Evolutionary conservation across 78 protist species (phyloP), one percentile per base, ranked within the genome.

Genomic region (Anaeramoeba flamelloides): DNA sequence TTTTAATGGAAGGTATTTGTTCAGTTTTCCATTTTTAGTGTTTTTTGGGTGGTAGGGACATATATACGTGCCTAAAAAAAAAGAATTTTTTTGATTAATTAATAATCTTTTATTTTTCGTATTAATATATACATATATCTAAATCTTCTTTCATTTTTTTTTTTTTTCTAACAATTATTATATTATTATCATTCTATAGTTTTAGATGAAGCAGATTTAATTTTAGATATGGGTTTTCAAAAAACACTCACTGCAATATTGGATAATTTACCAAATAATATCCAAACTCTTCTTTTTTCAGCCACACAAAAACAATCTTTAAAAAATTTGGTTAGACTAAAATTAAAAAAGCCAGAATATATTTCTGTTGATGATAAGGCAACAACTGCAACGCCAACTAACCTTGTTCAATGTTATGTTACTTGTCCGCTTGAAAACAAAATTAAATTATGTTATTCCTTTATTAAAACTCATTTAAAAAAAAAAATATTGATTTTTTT

Each of bases 161-260:
- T n/a, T n/a, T n/a, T n/a, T n/a, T n/a, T n/a, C n/a, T n/a, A n/a
- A n/a, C n/a, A n/a, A n/a, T n/a, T n/a, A n/a, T n/a, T n/a, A n/a
- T n/a, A n/a, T n/a, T n/a, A n/a, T n/a, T n/a, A n/a, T n/a, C n/a
- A n/a, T n/a, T n/a, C n/a, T n/a, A n/a, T n/a, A 2, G 92, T 96
- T 0, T 81, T 96, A 17, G 99, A 96, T 79, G 99, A 96, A 81
- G 98, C 98, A 0, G 99, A 96, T 80, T 82, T 92, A 2, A 69
- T 94, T 41, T 79, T 96, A 2, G 98, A 94, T 86, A 37, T 90
- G 79, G 99, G 99, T 41, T 97, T 97, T 81, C 34, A 32, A 2
- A 31, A 83, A 38, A 64, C 86, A 2, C 3, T 97, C 26, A 82
- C 89, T 36, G 80, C 90, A 34, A 94, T 97, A 65, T 2, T 97